A percentile compares a stretch with the other conserved stretches of the same genome.
Conservation (phyloP, 2,329 filamentous ascomycete species). For the Xylaria sp. region DNA sequence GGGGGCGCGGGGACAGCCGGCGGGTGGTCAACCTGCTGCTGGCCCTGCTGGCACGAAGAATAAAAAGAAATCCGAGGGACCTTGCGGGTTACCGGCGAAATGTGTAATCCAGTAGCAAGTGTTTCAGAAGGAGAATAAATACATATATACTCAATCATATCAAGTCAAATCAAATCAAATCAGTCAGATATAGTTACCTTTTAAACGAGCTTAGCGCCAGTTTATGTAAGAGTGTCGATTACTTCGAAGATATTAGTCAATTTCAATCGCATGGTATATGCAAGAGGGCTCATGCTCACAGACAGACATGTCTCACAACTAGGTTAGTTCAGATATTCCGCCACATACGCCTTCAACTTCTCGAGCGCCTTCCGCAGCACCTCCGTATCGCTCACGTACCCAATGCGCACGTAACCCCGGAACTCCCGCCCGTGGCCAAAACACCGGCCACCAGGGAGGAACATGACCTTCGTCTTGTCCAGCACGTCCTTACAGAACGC, state of each 20-base stretch:
- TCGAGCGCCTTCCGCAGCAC: constrained; percentile 75
- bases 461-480: constrained; percentile 75
- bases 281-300: not conserved
- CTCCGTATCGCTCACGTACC: constrained; percentile 78
- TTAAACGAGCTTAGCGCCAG: not conserved
- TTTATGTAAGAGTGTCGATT: not conserved
- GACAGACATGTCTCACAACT: not conserved
- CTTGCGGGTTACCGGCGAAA: constrained; percentile 81
- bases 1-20: constrained; percentile 31
- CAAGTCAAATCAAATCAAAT: constrained; percentile 13
- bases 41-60: constrained; percentile 46
- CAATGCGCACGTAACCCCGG: constrained; percentile 79
- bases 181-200: not conserved
- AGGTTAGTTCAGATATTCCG: constrained; percentile 45
- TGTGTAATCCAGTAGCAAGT: constrained; percentile 65
- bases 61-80: constrained; percentile 70
- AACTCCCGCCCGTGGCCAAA: constrained; percentile 72
- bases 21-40: constrained; percentile 38
- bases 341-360: constrained; percentile 57
- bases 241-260: not conserved
- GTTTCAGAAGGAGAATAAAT: not conserved
- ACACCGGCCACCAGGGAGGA: constrained; percentile 77
- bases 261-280: not conserved
- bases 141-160: constrained; percentile 1
- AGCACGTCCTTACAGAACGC: constrained; percentile 76